Evolutionary conservation across 2,329 filamentous ascomycete genomes (phyloP).

Genomic region (Colletotrichum liriopes): DNA sequence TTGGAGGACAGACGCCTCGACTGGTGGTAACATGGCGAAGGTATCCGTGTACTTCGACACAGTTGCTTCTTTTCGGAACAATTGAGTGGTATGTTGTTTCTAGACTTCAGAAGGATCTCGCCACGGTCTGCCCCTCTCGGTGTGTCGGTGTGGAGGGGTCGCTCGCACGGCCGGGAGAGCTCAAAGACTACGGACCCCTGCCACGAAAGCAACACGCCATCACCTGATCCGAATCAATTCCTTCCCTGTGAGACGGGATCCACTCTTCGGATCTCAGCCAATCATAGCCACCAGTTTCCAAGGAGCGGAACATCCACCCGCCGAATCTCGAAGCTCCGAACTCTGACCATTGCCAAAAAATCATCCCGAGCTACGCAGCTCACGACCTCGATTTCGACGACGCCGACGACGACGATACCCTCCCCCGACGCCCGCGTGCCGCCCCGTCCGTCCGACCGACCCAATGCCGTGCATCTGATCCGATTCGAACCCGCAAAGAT

Average conservation of each 20-base stretch:
- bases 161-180: background rate
- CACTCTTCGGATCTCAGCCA: accelerated
- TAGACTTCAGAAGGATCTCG: background rate
- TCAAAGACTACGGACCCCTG: conserved; percentile 13
- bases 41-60: no score
- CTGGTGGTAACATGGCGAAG: conserved; percentile 68
- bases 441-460: background rate
- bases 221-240: conserved; percentile 51
- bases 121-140: background rate
- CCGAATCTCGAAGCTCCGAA: conserved; percentile 24
- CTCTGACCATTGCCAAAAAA: conserved; percentile 31
- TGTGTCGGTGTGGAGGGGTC: conserved; percentile 23
- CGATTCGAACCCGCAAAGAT: conserved; percentile 51
- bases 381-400: conserved; percentile 3
- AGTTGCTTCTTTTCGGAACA: accelerated
- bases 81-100: background rate
- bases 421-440: conserved; percentile 5
- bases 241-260: background rate
- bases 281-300: background rate
- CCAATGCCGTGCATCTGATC: conserved; percentile 2
- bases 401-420: conserved; percentile 9
- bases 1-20: conserved; percentile 68
- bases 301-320: conserved; percentile 27
- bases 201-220: conserved; percentile 54
- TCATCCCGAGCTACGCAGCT: conserved; percentile 17